A percentile compares a stretch with the other conserved stretches of the same genome.
Conservation (phyloP, 768 basidiomycete genomes). For the Lanmaoa rubissima region DNA sequence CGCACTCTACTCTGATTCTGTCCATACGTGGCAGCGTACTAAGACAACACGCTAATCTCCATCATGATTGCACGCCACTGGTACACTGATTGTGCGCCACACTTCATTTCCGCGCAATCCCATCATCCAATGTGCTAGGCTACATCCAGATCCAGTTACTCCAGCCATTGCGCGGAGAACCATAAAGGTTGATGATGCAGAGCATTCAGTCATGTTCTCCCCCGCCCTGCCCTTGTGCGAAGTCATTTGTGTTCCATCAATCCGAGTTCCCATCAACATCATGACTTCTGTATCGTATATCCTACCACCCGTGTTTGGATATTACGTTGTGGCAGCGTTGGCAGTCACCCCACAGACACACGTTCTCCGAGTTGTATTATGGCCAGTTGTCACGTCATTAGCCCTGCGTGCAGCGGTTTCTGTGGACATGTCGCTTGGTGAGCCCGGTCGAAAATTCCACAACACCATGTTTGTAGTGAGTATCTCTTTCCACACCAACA, state of each 20-base stretch:
- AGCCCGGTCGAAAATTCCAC: not conserved
- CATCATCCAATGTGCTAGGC: too few relatives aligned
- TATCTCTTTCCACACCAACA: not conserved
- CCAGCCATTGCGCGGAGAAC: too few relatives aligned
- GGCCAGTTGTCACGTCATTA: slow-evolving; percentile 44
- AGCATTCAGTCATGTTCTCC: not conserved
- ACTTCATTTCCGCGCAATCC: too few relatives aligned
- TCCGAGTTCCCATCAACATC: slow-evolving; percentile 27
- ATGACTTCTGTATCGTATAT: slow-evolving; percentile 36
- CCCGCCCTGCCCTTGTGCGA: not conserved
- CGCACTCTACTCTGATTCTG: too few relatives aligned
- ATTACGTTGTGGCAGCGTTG: slow-evolving; percentile 50
- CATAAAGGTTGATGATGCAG: not conserved
- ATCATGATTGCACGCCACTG: too few relatives aligned
- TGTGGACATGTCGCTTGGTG: slow-evolving; percentile 5
- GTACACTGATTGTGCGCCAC: too few relatives aligned
- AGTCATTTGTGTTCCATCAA: not conserved
- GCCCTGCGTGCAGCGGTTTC: slow-evolving; percentile 38
- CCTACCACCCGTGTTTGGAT: slow-evolving; percentile 42
- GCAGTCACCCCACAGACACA: slow-evolving; percentile 46
- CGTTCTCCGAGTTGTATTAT: slow-evolving; percentile 42
- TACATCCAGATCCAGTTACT: too few relatives aligned
- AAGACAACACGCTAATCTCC: too few relatives aligned
- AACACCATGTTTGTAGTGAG: slow-evolving; percentile 13
- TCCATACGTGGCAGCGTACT: too few relatives aligned